Conservation (phyloP, 1,284 basidiomycete species). For the Sanghuangporus sanghuang region DNA sequence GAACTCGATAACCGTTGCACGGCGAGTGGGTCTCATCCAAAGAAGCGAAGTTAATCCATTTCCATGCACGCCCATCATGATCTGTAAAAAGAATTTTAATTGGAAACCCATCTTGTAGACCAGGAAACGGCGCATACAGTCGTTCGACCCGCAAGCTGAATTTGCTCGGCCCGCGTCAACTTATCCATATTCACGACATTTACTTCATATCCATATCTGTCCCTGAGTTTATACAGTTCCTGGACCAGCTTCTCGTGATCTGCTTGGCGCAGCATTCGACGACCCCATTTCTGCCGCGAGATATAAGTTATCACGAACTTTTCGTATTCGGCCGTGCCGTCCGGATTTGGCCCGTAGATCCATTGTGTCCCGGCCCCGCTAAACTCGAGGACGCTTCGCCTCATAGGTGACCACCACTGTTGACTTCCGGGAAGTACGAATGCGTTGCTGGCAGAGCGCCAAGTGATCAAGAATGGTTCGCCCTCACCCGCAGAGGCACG, state of each 20-base stretch:
- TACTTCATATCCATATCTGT: constrained; percentile 76
- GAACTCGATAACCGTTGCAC: constrained; percentile 85
- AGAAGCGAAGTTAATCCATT: constrained; percentile 79
- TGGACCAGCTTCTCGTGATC: constrained; percentile 63
- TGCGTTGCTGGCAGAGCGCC: constrained; percentile 69
- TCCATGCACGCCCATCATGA: constrained; percentile 85
- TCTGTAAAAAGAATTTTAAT: constrained; percentile 35
- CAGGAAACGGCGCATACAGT: constrained; percentile 47
- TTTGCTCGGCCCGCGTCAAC: constrained; percentile 71
- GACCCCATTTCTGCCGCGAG: constrained; percentile 78
- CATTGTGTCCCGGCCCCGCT: constrained; percentile 46
- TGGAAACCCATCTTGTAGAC: not conserved
- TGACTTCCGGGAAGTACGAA: constrained; percentile 67
- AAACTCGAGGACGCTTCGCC: constrained; percentile 68
- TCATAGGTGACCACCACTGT: constrained; percentile 78
- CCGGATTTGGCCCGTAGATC: constrained; percentile 27
- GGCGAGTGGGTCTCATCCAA: constrained; percentile 78
- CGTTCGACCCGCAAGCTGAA: constrained; percentile 70
- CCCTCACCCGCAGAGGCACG: constrained; percentile 76
- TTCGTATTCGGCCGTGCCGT: not conserved
- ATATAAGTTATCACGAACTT: constrained; percentile 81
- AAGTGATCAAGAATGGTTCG: constrained; percentile 60
- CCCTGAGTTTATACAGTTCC: constrained; percentile 59
- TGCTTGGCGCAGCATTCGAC: constrained; percentile 61
- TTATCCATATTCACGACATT: constrained; percentile 82